A percentile compares a stretch with the other conserved stretches of the same genome.
These are phyloP conservation scores for Fonsecaea pugnacius DNA, from an alignment of 2,329 filamentous ascomycete species.

Conservation along the genomic window DNA sequence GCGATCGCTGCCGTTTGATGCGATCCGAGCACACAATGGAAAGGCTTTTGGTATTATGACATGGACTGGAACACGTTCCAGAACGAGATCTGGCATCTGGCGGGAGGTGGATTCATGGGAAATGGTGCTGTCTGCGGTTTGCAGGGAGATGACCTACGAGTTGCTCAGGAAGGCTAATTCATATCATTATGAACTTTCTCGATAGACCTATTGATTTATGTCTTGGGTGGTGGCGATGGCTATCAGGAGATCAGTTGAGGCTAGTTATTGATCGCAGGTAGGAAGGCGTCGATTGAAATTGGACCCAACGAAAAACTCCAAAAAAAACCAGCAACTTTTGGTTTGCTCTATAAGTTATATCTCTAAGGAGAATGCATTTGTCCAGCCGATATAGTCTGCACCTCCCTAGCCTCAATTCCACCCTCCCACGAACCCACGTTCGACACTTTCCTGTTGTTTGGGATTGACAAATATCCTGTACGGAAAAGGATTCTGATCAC, in stretches of 20 bases:
- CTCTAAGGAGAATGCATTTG: constrained; percentile 1
- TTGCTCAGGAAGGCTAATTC: constrained; percentile 11
- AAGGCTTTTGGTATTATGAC: constrained; percentile 19
- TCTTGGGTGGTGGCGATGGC: constrained; percentile 8
- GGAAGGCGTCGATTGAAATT: constrained; percentile 1
- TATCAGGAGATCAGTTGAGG: constrained; percentile 3
- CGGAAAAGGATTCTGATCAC: constrained; percentile 88
- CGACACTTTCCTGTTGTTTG: constrained; percentile 75
- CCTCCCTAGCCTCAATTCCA: constrained; percentile 53
- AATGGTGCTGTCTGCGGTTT: neutral
- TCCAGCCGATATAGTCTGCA: constrained; percentile 1
- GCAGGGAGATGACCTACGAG: constrained; percentile 28
- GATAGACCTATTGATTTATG: constrained; percentile 29
- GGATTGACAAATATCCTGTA: constrained; percentile 91
- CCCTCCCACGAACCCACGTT: constrained; percentile 70
- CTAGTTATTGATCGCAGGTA: neutral
- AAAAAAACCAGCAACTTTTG: constrained; percentile 1
- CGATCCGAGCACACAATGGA: constrained; percentile 14
- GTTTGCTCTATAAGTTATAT: constrained; percentile 21
- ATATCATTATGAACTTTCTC: constrained; percentile 25
- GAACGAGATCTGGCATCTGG: neutral
- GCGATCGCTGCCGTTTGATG: constrained; percentile 30
- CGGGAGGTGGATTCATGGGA: neutral
- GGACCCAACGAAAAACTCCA: neutral
- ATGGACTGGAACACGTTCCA: neutral